These are phyloP conservation scores for Aspergillus kassunensis DNA, from an alignment of 495 filamentous ascomycete species.

Conservation along the genomic window DNA sequence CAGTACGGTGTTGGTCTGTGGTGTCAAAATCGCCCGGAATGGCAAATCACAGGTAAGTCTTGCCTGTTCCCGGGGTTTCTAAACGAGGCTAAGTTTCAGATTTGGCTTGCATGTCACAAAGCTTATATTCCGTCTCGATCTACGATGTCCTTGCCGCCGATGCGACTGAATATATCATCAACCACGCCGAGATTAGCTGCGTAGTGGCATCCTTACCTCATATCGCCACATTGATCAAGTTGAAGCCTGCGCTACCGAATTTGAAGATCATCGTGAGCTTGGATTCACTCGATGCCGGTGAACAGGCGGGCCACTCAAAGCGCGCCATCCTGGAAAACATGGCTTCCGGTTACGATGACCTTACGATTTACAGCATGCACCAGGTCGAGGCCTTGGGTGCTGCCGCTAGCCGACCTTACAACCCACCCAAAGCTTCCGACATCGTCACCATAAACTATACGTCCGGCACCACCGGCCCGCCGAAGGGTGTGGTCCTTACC, in stretches of 20 bases:
- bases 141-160: slow-evolving; percentile 94
- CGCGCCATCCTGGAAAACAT: slow-evolving; percentile 67
- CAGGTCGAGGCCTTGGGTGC: slow-evolving; percentile 77
- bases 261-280: slow-evolving; percentile 88
- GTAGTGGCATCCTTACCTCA: slow-evolving; percentile 81
- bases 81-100: slow-evolving; percentile 47
- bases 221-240: slow-evolving; percentile 78
- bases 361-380: slow-evolving; percentile 71
- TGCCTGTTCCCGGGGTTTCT: not conserved
- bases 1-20: slow-evolving; percentile 89
- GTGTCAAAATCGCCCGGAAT: slow-evolving; percentile 95
- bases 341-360: slow-evolving; percentile 65
- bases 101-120: slow-evolving; percentile 84
- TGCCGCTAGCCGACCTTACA: slow-evolving; percentile 58
- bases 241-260: slow-evolving; percentile 70
- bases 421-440: slow-evolving; percentile 68
- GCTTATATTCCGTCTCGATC: slow-evolving; percentile 85
- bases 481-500: slow-evolving; percentile 88
- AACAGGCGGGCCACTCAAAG: slow-evolving; percentile 75
- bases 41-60: slow-evolving; percentile 74
- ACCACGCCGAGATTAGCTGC: slow-evolving; percentile 72
- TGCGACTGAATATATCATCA: slow-evolving; percentile 91
- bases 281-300: slow-evolving; percentile 80
- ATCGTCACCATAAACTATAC: slow-evolving; percentile 97
- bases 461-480: slow-evolving; percentile 89